Base-by-base conservation (phyloP, 257 asterid genomes). In the Agastache rugosa region DNA sequence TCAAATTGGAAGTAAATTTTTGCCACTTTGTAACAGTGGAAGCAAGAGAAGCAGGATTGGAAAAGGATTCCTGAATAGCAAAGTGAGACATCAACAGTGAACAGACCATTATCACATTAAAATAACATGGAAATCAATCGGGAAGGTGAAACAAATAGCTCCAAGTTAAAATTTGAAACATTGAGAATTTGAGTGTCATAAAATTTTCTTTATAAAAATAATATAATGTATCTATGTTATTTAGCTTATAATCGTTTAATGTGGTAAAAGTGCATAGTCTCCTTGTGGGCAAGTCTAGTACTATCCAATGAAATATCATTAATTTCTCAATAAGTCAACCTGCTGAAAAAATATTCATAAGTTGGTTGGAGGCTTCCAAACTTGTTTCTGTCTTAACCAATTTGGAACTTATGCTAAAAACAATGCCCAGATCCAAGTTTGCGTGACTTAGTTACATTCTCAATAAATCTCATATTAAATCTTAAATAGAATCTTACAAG, bases 1-100 rank as follows among this genome's bases (percentile, higher is more conserved):
- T 81, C 83, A 94, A 89, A 75, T 87, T 87, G 78, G 98, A 83
- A 44, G 87, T 71, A 84, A 94, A 94, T 78, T 92, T 92, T 60
- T 87, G 95, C 99, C 99, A 94, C 89, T 90, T 94, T 65, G 96
- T 75, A 22, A 83, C 82, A 80, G 87, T 85, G 47, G 89, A 83
- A 83, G 87, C 73, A 69, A 94, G 87, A 66, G 97, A 83, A 69
- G 96, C 83, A 41, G 99, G 97, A 84, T 87, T 92, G 75, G 95
- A 92, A 72, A 92, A 94, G 84, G 81, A 83, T 68, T 94, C 99
- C 99, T 94, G 89, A 75, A 77, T 35, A 81, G 68, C 79, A 75
- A 56, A 53, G 53, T 12, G 20, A 67, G 75, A 74, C 51, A 69
- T 60, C 73, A 74, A n/a, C 72, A n/a, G 25, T 39, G 76, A 62